Evolutionary conservation across 1,139 yeast genomes (phyloP).

Genomic region (Hyphopichia pseudoburtonii): DNA sequence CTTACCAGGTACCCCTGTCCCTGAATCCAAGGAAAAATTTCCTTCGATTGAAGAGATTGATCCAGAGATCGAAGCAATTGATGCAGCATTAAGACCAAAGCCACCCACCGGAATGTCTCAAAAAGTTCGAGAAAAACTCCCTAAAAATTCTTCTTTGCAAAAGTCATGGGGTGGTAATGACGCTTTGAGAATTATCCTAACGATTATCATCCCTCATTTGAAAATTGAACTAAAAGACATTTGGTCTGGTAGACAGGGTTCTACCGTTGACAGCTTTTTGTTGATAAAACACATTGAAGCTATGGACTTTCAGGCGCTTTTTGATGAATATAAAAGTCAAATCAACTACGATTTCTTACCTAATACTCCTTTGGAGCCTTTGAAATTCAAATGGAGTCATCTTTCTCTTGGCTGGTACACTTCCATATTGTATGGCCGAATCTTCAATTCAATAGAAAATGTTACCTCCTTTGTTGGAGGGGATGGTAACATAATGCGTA

Average conservation of each 20-base stretch:
- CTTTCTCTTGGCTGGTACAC: slow-evolving; percentile 77
- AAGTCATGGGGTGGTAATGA: slow-evolving; percentile 63
- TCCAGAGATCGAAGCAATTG: slow-evolving; percentile 20
- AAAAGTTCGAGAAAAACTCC: slow-evolving; percentile 58
- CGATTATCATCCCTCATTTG: slow-evolving; percentile 41
- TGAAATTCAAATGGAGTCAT: slow-evolving; percentile 61
- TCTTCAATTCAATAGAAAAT: slow-evolving; percentile 48
- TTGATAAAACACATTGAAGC: slow-evolving; percentile 42
- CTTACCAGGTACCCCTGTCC: slow-evolving; percentile 7
- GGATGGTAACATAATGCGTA: slow-evolving; percentile 30
- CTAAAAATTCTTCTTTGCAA: slow-evolving; percentile 48
- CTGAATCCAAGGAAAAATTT: slow-evolving; percentile 5
- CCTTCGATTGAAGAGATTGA: background rate
- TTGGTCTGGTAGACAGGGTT: slow-evolving; percentile 26
- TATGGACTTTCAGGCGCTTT: slow-evolving; percentile 24
- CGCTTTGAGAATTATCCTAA: slow-evolving; percentile 46
- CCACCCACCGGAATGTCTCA: slow-evolving; percentile 65
- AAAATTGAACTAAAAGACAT: slow-evolving; percentile 36
- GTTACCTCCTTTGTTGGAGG: slow-evolving; percentile 23
- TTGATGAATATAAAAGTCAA: slow-evolving; percentile 18
- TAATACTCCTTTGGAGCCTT: slow-evolving; percentile 42
- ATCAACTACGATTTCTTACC: slow-evolving; percentile 38
- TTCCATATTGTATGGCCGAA: slow-evolving; percentile 63
- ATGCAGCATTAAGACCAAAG: slow-evolving; percentile 36
- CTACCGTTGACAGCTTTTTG: slow-evolving; percentile 28